These are phyloP conservation scores for Cucurbita maxima DNA, from an alignment of 306 rosid species.

Conservation along the genomic window DNA sequence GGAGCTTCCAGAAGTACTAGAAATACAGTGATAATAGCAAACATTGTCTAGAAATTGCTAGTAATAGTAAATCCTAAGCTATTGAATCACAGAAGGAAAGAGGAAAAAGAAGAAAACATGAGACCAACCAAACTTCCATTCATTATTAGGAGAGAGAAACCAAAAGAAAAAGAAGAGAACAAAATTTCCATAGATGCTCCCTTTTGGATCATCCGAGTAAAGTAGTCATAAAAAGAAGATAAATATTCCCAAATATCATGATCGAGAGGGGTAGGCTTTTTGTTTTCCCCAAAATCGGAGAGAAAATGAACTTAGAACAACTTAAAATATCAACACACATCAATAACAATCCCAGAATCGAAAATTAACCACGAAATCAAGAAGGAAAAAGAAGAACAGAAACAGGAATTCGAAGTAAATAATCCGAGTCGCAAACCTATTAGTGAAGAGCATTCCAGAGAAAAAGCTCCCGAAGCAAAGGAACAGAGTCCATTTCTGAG, in stretches of 20 bases:
- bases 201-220: conserved; percentile 1
- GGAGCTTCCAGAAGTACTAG: not conserved
- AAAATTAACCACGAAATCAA: not conserved
- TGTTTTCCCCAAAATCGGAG: not conserved
- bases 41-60: not conserved
- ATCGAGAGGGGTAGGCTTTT: not conserved
- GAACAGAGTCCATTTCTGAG: conserved; percentile 60
- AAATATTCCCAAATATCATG: not conserved
- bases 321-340: not conserved
- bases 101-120: not conserved
- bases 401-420: not conserved
- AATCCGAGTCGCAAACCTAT: conserved; percentile 31
- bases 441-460: conserved; percentile 79
- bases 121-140: not conserved
- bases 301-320: not conserved
- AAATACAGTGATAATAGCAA: not conserved
- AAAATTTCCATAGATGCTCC: not conserved
- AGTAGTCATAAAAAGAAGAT: not conserved
- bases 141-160: not conserved
- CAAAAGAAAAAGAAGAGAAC: not conserved
- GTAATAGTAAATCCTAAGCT: not conserved
- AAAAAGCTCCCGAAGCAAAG: conserved; percentile 77
- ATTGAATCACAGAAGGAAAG: not conserved
- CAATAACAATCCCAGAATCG: not conserved
- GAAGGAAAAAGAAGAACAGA: not conserved